Percentiles rank a stretch among this genome's conserved stretches.
Evolutionary conservation across 495 filamentous ascomycete species (phyloP).

Genomic region (Talaromyces proteolyticus): DNA sequence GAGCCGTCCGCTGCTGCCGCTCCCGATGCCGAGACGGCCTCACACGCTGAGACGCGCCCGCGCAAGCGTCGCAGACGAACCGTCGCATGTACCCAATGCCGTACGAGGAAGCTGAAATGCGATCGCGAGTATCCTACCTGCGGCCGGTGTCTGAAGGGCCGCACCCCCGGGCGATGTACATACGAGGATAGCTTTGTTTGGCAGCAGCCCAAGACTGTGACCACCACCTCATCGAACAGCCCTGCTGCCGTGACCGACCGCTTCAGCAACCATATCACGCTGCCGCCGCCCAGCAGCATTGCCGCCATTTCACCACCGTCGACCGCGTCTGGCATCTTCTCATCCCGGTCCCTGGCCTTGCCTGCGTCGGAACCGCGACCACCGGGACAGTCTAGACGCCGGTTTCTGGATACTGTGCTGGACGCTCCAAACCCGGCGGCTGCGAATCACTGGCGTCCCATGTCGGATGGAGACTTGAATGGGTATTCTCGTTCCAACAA

Average conservation of each 20-base stretch:
- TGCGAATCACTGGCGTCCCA: conserved; percentile 19
- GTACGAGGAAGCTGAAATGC: conserved; percentile 64
- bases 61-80: conserved; percentile 37
- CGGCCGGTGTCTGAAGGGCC: conserved; percentile 54
- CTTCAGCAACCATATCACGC: conserved; percentile 1
- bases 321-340: background rate
- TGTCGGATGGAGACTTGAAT: background rate
- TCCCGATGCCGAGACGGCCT: background rate
- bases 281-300: conserved; percentile 2
- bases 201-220: conserved; percentile 37
- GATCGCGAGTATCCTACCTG: conserved; percentile 60
- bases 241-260: background rate
- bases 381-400: conserved; percentile 4
- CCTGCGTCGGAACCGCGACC: background rate
- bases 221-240: conserved; percentile 21
- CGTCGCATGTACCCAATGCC: conserved; percentile 47
- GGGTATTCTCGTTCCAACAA: conserved; percentile 1
- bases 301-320: background rate
- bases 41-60: conserved; percentile 14
- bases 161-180: conserved; percentile 31
- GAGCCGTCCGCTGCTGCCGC: conserved; percentile 1
- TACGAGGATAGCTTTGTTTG: conserved; percentile 45
- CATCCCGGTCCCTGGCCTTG: background rate
- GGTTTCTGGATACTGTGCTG: conserved; percentile 39
- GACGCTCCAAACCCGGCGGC: conserved; percentile 33